Percentiles rank a stretch among this genome's conserved stretches.
Conservation (phyloP, 805 yeast genomes). For the Kluyveromyces starmeri region DNA sequence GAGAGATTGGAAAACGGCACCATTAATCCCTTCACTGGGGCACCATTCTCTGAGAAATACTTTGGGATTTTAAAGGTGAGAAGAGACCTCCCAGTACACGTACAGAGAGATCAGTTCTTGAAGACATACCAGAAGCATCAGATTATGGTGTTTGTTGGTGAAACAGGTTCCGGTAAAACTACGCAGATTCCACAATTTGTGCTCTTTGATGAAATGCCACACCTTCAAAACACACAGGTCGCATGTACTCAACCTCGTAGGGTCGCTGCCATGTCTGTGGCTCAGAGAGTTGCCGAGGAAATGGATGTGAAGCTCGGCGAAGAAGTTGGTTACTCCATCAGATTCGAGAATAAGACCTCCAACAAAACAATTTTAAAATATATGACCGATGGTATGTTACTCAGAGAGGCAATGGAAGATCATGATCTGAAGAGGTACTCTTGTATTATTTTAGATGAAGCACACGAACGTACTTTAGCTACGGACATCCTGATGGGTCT, state of each 20-base stretch:
- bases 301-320: slow-evolving; percentile 89
- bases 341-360: slow-evolving; percentile 86
- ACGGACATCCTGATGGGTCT: slow-evolving; percentile 96
- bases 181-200: slow-evolving; percentile 98
- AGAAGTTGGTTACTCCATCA: slow-evolving; percentile 90
- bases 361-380: slow-evolving; percentile 78
- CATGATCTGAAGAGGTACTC: slow-evolving; percentile 73
- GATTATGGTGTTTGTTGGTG: slow-evolving; percentile 97
- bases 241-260: slow-evolving; percentile 97
- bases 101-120: slow-evolving; percentile 84
- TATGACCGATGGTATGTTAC: slow-evolving; percentile 98
- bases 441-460: slow-evolving; percentile 91
- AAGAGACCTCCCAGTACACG: slow-evolving; percentile 86
- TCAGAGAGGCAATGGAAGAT: slow-evolving; percentile 96
- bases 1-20: slow-evolving; percentile 46
- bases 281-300: slow-evolving; percentile 94
- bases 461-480: slow-evolving; percentile 94
- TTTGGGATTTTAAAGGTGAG: slow-evolving; percentile 69
- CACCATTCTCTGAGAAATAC: slow-evolving; percentile 52
- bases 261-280: slow-evolving; percentile 98
- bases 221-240: slow-evolving; percentile 69
- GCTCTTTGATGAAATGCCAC: slow-evolving; percentile 83
- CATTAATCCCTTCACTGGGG: slow-evolving; percentile 74
- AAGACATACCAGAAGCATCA: slow-evolving; percentile 77
- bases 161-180: slow-evolving; percentile 98